A percentile compares a stretch with the other conserved stretches of the same genome.
Evolutionary conservation across 2,329 filamentous ascomycete genomes (phyloP).

Genomic region (Pseudopyrenochaeta lycopersici): DNA sequence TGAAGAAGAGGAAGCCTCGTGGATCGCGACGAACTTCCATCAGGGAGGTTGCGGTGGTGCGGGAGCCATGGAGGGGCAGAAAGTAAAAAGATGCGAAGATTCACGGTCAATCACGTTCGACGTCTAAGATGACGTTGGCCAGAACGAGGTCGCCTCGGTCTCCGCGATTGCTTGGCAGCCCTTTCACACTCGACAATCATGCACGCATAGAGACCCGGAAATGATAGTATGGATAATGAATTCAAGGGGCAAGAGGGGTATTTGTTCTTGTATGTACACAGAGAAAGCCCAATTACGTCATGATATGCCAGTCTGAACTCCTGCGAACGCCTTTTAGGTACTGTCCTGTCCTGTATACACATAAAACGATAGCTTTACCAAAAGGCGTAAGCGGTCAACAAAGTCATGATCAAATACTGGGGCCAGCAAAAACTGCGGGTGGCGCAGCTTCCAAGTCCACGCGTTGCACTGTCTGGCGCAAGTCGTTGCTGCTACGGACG

Average conservation of each 20-base stretch:
- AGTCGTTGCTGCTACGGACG: slow-evolving; percentile 67
- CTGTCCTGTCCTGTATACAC: slow-evolving; percentile 14
- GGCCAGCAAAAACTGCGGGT: slow-evolving; percentile 52
- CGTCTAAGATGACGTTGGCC: slow-evolving; percentile 9
- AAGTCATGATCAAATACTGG: too few relatives aligned
- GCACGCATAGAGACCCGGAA: background rate
- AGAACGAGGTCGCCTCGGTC: slow-evolving; percentile 15
- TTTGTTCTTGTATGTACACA: slow-evolving; percentile 43
- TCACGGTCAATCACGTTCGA: background rate
- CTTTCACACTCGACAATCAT: background rate
- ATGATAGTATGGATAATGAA: background rate
- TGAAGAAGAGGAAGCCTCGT: slow-evolving; percentile 47
- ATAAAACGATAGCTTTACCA: slow-evolving; percentile 11
- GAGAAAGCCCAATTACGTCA: slow-evolving; percentile 24
- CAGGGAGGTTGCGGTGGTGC: slow-evolving; percentile 30
- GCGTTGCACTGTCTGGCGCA: slow-evolving; percentile 58
- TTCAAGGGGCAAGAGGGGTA: slow-evolving; percentile 41
- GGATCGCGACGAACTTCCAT: slow-evolving; percentile 51
- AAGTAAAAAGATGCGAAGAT: background rate
- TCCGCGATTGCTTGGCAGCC: slow-evolving; percentile 16
- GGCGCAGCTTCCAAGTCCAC: slow-evolving; percentile 64
- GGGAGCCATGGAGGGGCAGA: slow-evolving; percentile 34
- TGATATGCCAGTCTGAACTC: slow-evolving; percentile 21
- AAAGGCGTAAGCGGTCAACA: slow-evolving; percentile 4
- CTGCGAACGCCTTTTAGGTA: slow-evolving; percentile 26